Evolutionary conservation across 2,329 filamentous ascomycete genomes (phyloP).

Genomic region (Colletotrichum sp.): DNA sequence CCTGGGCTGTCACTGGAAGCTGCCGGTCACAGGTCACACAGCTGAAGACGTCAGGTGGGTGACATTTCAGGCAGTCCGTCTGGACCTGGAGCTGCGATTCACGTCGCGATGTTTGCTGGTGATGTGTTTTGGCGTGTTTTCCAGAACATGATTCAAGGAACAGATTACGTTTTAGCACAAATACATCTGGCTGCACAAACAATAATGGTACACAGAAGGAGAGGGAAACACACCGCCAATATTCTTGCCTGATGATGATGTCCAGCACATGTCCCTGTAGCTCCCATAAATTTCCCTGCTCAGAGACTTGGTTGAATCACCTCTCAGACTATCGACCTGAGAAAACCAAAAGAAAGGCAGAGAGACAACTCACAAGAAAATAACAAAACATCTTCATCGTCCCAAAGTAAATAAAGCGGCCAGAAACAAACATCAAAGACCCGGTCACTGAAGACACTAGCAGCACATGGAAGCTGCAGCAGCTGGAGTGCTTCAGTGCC

Average conservation of each 20-base stretch:
- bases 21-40: background rate
- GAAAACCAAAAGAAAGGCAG: background rate
- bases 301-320: background rate
- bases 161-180: background rate
- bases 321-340: background rate
- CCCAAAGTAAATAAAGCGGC: background rate
- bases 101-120: background rate
- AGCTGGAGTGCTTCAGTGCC: background rate
- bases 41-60: conserved; percentile 9
- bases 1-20: background rate
- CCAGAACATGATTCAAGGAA: background rate
- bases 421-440: background rate
- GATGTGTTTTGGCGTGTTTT: background rate
- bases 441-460: background rate
- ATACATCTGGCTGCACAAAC: background rate
- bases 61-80: background rate
- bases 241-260: background rate
- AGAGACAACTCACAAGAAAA: background rate
- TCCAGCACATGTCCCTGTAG: background rate
- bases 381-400: background rate
- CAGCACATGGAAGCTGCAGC: background rate
- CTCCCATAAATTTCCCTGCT: background rate
- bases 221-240: background rate
- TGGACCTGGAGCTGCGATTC: background rate
- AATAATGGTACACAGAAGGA: background rate